Base-by-base conservation (phyloP, 2,329 filamentous ascomycete genomes). In the Talaromyces sp. region DNA sequence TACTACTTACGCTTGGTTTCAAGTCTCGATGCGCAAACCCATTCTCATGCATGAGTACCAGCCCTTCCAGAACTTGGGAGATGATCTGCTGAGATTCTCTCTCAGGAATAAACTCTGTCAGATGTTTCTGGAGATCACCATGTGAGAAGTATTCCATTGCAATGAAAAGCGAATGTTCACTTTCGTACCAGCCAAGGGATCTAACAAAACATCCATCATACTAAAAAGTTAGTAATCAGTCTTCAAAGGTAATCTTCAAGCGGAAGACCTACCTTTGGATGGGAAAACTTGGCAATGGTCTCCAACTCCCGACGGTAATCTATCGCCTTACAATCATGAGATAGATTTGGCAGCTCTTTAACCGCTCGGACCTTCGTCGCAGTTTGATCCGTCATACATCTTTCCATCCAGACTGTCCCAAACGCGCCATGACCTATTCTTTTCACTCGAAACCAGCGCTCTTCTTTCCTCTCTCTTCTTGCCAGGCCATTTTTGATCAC, bases 161-260 rank as follows among this genome's bases (percentile, higher is more conserved):
- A 17, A 57, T 52, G 13, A 47, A 52, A 1, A 46, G 16, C 7
- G 20, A 29, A 4, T 20, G 16, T 11, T 39, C 11, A 11, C 17
- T 46, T 24, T 55, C 42, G 11, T 51, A 57, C 54, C 54, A 57
- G 8, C 54, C 54, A n/a, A 54, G 51, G 17, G 43, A 56, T n/a
- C 43, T 47, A 11, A 56, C 54, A 39, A 57, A 57, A 7, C 42
- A 43, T 35, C 50, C n/a, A 13, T 50, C 42, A 43, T 56, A 56
- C 50, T 56, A 40, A 30, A 19, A 16, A 10, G 10, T n/a, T n/a
- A n/a, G n/a, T n/a, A 29, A 24, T 22, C 6, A 20, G 11, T 48
- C 33, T 8, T 45, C 4, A 9, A 2, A 17, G 33, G 22, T 35
- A 6, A 49, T 14, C 19, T 13, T 6, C 6, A n/a, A 22, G 14